A percentile compares a stretch with the other conserved stretches of the same genome.
phyloP scores from a whole-genome alignment of 768 basidiomycete species.

The Xerocomellus chrysenteron region DNA sequence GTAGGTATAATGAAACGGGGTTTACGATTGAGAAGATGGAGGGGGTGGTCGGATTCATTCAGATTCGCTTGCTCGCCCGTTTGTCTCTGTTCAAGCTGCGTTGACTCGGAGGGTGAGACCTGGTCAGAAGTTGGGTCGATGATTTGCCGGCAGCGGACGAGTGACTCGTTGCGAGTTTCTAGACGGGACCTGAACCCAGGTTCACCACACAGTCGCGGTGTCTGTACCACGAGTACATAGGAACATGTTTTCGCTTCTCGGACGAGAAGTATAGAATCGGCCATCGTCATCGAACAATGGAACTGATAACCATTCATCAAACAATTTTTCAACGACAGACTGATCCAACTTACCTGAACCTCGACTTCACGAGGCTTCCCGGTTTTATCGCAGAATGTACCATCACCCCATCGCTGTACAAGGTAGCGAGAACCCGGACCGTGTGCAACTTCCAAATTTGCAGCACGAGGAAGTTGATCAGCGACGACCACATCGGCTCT shows the following conservation, averaged over 20 bases:
- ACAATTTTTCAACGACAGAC: slow-evolving; percentile 1
- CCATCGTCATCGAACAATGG: slow-evolving; percentile 94
- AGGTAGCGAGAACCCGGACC: slow-evolving; percentile 86
- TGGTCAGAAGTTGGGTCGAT: slow-evolving; percentile 34
- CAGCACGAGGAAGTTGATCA: slow-evolving; percentile 60
- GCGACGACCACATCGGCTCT: slow-evolving; percentile 65
- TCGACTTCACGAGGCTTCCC: slow-evolving; percentile 86
- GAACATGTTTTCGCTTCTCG: slow-evolving; percentile 94
- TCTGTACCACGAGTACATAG: slow-evolving; percentile 92
- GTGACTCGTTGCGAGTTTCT: slow-evolving; percentile 62
- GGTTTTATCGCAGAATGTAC: slow-evolving; percentile 92
- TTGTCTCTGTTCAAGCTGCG: slow-evolving; percentile 31
- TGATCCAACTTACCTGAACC: slow-evolving; percentile 69
- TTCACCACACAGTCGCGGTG: slow-evolving; percentile 89
- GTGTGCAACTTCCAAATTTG: slow-evolving; percentile 74
- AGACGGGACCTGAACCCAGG: slow-evolving; percentile 85
- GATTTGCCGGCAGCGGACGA: slow-evolving; percentile 79
- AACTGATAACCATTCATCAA: slow-evolving; percentile 49
- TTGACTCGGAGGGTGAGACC: slow-evolving; percentile 24
- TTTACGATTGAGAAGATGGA: slow-evolving; percentile 49
- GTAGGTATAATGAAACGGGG: slow-evolving; percentile 46
- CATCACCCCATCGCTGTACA: slow-evolving; percentile 88
- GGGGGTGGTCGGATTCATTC: slow-evolving; percentile 55
- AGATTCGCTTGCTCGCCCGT: slow-evolving; percentile 33
- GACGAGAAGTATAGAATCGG: slow-evolving; percentile 86